Evolutionary conservation across 2,329 filamentous ascomycete species (phyloP).

Genomic region (Epichloe amarillans): DNA sequence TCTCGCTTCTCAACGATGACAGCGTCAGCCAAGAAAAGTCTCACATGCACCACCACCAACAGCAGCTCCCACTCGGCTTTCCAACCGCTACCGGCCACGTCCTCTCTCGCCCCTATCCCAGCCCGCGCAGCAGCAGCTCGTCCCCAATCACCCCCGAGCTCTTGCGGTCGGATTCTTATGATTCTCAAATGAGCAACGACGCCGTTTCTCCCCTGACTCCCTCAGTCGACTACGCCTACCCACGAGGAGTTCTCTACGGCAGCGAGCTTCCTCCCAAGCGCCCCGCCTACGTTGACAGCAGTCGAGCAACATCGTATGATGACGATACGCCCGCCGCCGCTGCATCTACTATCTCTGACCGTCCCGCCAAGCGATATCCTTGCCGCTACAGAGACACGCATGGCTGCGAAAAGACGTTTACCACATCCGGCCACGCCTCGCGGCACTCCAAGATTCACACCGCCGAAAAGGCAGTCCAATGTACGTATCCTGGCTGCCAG

Average conservation of each 20-base stretch:
- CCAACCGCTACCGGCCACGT: constrained; percentile 19
- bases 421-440: constrained; percentile 74
- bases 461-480: constrained; percentile 62
- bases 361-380: constrained; percentile 53
- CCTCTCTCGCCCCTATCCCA: constrained; percentile 20
- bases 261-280: constrained; percentile 24
- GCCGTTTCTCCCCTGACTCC: constrained; percentile 44
- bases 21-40: constrained; percentile 7
- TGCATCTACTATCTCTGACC: constrained; percentile 25
- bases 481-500: constrained; percentile 54
- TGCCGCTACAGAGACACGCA: constrained; percentile 60
- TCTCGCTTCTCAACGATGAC: constrained; percentile 49
- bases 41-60: constrained; percentile 10
- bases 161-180: constrained; percentile 47
- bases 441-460: constrained; percentile 77
- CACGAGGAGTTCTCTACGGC: constrained; percentile 26
- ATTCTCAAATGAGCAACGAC: constrained; percentile 44
- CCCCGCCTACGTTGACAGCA: constrained; percentile 28
- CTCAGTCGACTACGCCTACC: constrained; percentile 29
- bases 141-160: constrained; percentile 42
- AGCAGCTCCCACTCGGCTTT: constrained; percentile 17
- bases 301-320: constrained; percentile 36
- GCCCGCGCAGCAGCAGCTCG: constrained; percentile 27
- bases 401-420: constrained; percentile 67
- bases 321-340: constrained; percentile 29